Base-by-base conservation (phyloP, 169 alveolate genomes). In the Plasmodium sp. region DNA sequence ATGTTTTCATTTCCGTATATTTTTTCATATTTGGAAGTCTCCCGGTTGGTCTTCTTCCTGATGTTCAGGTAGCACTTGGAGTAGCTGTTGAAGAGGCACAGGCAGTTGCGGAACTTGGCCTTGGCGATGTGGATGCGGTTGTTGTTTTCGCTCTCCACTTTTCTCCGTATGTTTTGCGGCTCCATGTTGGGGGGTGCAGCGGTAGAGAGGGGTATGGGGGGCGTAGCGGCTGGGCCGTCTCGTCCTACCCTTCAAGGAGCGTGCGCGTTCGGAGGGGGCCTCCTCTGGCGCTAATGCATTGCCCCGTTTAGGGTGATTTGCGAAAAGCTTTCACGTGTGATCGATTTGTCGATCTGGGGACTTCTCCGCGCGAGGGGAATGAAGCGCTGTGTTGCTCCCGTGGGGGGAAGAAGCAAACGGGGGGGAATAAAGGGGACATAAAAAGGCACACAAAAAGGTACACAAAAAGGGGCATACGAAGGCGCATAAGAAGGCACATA, bases 1-100 rank as follows among this genome's bases (percentile, higher is more conserved):
- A 90, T 90, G 77, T 90, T 90, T 43, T 90, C 94, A 80, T 43
- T 80, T 34, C 94, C 94, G 27, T 90, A 90, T 80, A 90, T 90
- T 43, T 90, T 90, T 5, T 90, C 94, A 90, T 90, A 80, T 90
- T 71, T 90, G 27, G 75, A 79, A 36, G 73, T 31, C 9, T 90
- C 94, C 33, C 56, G 39, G 41, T 48, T 75, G 51, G 73, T 80
- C 27, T 36, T 90, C n/a, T 90, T 79, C 41, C 80, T 90, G 41
- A 90, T 71, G 54, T 90, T 90, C 22, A 90, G 18, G 51, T 90
- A 90, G 34, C 94, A 90, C 73, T 80, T 80, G 12, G 94, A 90
- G 82, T 90, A 90, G 41, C 67, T 90, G 48, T 90, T 90, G 74
- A 79, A 90, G 22, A 90, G 45, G 58, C 91, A 90, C 14, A 80